These are phyloP conservation scores for Plasmodium coatneyi DNA, from an alignment of 169 alveolate species.

Conservation along the genomic window DNA sequence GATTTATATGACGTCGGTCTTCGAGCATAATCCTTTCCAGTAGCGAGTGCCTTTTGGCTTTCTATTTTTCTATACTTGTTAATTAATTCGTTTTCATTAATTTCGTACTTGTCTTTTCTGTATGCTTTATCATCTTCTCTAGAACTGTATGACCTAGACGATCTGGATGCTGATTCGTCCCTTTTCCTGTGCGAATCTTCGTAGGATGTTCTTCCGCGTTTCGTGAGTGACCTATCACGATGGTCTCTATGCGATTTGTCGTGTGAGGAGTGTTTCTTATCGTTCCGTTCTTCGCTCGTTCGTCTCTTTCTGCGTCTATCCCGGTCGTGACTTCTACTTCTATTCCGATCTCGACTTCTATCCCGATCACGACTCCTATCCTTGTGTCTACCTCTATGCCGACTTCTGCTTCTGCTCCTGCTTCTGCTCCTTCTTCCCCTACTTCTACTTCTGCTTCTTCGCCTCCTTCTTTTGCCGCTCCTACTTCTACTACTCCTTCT, in stretches of 20 bases:
- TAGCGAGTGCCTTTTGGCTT: constrained; percentile 83
- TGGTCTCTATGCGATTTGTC: constrained; percentile 13
- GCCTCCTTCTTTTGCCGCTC: constrained; percentile 19
- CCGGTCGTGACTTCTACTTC: constrained; percentile 9
- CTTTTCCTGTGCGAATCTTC: constrained; percentile 22
- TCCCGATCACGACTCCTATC: neutral
- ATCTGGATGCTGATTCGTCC: constrained; percentile 20
- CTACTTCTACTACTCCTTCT: constrained; percentile 48
- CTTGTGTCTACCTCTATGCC: neutral
- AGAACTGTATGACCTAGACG: constrained; percentile 24
- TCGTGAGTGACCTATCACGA: constrained; percentile 30
- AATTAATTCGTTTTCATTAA: constrained; percentile 78
- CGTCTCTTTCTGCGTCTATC: constrained; percentile 23
- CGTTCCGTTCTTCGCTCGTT: constrained; percentile 8
- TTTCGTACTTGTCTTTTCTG: constrained; percentile 42
- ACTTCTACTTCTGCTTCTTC: constrained; percentile 1
- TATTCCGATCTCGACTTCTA: constrained; percentile 6
- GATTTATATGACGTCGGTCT: constrained; percentile 85
- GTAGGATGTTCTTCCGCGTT: neutral
- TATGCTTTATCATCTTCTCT: neutral
- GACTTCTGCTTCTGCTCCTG: neutral
- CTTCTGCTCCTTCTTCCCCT: constrained; percentile 20
- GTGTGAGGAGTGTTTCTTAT: constrained; percentile 15
- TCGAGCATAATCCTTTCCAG: constrained; percentile 84
- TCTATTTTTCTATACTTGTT: constrained; percentile 80